Conservation (phyloP, 1,284 basidiomycete genomes). For the Cryptococcus sp. region DNA sequence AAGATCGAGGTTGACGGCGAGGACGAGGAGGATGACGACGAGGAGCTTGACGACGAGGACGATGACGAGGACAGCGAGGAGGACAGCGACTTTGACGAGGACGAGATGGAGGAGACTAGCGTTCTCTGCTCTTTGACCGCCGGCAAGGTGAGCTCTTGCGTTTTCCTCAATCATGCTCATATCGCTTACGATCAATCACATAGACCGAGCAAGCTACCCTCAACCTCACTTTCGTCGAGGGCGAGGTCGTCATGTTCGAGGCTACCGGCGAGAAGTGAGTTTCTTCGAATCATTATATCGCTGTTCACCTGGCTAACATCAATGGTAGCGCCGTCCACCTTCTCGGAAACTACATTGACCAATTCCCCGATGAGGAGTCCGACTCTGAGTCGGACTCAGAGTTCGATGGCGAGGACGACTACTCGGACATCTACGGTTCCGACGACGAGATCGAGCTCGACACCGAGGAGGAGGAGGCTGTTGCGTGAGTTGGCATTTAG, state of each 20-base stretch:
- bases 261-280: constrained; percentile 77
- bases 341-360: constrained; percentile 81
- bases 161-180: not conserved
- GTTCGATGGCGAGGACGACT: constrained; percentile 53
- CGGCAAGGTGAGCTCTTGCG: constrained; percentile 48
- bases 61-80: constrained; percentile 52
- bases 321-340: constrained; percentile 71
- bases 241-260: constrained; percentile 70
- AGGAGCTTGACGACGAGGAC: constrained; percentile 49
- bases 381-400: constrained; percentile 51
- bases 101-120: constrained; percentile 54
- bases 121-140: constrained; percentile 58
- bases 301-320: constrained; percentile 25
- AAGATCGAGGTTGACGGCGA: constrained; percentile 48
- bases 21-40: constrained; percentile 47
- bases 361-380: constrained; percentile 51
- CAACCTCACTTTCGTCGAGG: constrained; percentile 73
- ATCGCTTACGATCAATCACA: not conserved
- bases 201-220: constrained; percentile 78
- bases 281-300: no score
- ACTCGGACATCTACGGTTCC: constrained; percentile 51
- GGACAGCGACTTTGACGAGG: constrained; percentile 48
- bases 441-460: constrained; percentile 57
- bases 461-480: constrained; percentile 55
- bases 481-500: constrained; percentile 25